Evolutionary conservation across 306 rosid genomes (phyloP).

Genomic region (Cyamopsis tetragonoloba): DNA sequence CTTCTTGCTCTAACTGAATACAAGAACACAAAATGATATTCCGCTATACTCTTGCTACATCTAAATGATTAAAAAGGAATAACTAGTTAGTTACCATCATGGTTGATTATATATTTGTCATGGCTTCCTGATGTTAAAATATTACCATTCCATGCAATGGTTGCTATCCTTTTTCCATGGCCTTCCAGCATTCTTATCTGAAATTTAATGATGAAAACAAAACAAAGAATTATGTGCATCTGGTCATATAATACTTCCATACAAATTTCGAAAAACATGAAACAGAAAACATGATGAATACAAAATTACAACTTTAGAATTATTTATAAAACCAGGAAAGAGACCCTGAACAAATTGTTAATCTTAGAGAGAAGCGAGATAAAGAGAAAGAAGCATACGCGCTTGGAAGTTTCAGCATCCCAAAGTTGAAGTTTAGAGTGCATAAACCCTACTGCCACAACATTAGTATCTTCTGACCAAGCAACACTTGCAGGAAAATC

Average conservation of each 20-base stretch:
- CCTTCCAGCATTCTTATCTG: constrained; percentile 56
- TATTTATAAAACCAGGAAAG: too few species aligned
- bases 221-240: not conserved
- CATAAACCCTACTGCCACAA: constrained; percentile 46
- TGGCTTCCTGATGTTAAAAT: constrained; percentile 77
- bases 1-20: constrained; percentile 53
- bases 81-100: constrained; percentile 43
- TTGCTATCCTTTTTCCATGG: constrained; percentile 50
- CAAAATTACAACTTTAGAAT: too few species aligned
- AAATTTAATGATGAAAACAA: not conserved
- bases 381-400: constrained; percentile 26
- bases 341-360: too few species aligned
- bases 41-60: not conserved
- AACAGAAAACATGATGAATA: too few species aligned
- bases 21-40: not conserved
- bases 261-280: too few species aligned
- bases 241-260: too few species aligned
- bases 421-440: constrained; percentile 60
- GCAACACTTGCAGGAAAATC: constrained; percentile 59
- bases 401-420: constrained; percentile 68
- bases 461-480: constrained; percentile 55
- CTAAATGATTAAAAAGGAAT: not conserved
- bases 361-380: not conserved
- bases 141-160: constrained; percentile 59
- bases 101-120: constrained; percentile 63